phyloP scores from a whole-genome alignment of 176 grass and related monocot species.

The Raddia distichophylla region DNA sequence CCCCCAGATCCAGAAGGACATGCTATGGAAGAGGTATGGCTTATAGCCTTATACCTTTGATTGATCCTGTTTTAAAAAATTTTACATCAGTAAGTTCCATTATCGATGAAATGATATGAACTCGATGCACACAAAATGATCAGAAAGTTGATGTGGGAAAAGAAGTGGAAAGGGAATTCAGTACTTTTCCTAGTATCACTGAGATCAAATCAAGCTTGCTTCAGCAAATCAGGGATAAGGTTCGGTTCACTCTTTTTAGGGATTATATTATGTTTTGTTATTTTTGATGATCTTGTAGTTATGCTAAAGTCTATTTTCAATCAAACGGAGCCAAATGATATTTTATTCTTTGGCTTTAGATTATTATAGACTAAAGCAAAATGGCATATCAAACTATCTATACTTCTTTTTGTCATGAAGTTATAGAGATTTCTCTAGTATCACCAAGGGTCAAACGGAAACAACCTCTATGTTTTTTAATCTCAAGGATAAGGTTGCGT shows the following conservation, averaged over 20 bases:
- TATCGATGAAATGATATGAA: constrained; percentile 34
- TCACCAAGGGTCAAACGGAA: too few relatives aligned
- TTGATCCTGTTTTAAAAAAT: constrained; percentile 21
- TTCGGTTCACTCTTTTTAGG: constrained; percentile 35
- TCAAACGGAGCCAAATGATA: too few relatives aligned
- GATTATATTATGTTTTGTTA: not conserved
- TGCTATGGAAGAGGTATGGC: constrained; percentile 48
- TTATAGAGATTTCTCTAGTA: too few relatives aligned
- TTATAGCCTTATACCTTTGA: constrained; percentile 12
- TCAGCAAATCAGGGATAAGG: constrained; percentile 91
- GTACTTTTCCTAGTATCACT: constrained; percentile 34
- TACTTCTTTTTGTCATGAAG: too few relatives aligned
- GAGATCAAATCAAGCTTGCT: constrained; percentile 66
- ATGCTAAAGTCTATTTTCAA: not conserved
- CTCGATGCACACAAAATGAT: constrained; percentile 44
- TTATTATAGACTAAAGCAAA: too few relatives aligned
- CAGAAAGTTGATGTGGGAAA: constrained; percentile 44
- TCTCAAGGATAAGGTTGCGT: too few relatives aligned
- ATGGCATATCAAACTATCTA: too few relatives aligned
- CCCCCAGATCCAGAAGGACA: constrained; percentile 27
- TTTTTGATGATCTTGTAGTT: constrained; percentile 10
- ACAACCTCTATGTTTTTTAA: too few relatives aligned
- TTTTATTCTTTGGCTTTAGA: too few relatives aligned
- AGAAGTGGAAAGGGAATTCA: constrained; percentile 41
- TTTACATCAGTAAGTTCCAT: not conserved